Percentiles rank a stretch among this genome's conserved stretches.
Evolutionary conservation across 805 yeast genomes (phyloP).

Genomic region (Candida incommunis): DNA sequence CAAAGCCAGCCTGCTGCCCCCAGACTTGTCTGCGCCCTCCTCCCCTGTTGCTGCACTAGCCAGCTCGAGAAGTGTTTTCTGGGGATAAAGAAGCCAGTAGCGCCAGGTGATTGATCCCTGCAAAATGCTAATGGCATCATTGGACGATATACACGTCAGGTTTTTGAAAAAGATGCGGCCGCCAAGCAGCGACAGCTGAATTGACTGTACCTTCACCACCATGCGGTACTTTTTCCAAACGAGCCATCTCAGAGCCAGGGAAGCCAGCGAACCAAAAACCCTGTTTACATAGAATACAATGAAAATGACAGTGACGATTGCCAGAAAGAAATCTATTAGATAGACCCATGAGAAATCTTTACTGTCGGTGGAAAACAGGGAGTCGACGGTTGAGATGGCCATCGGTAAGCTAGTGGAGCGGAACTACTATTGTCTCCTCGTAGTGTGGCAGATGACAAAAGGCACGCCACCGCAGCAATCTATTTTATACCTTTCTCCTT

Average conservation of each 20-base stretch:
- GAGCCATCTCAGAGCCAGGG: constrained; percentile 34
- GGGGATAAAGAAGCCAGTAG: constrained; percentile 54
- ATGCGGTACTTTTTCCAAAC: constrained; percentile 53
- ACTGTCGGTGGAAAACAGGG: constrained; percentile 4
- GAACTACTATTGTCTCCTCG: too few relatives aligned
- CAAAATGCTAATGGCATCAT: constrained; percentile 55
- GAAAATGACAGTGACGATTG: constrained; percentile 45
- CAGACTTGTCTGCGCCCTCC: constrained; percentile 2
- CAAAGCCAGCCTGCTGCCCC: constrained; percentile 21
- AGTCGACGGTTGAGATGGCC: background rate
- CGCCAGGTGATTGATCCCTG: constrained; percentile 78
- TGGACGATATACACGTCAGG: constrained; percentile 55
- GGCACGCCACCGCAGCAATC: too few relatives aligned
- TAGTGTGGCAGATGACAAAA: too few relatives aligned
- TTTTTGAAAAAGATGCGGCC: constrained; percentile 74
- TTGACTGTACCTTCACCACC: constrained; percentile 52
- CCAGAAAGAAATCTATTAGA: constrained; percentile 67
- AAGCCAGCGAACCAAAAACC: constrained; percentile 44
- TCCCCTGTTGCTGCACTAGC: too few relatives aligned
- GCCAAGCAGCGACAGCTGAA: constrained; percentile 65
- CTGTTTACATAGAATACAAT: constrained; percentile 69
- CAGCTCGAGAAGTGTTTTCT: constrained; percentile 17
- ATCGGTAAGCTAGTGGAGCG: too few relatives aligned
- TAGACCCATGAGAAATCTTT: constrained; percentile 51
- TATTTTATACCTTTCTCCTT: too few relatives aligned